Evolutionary conservation across 768 basidiomycete species (phyloP), one percentile per base, ranked within the genome.

Genomic region (Naematelia aurantialba): DNA sequence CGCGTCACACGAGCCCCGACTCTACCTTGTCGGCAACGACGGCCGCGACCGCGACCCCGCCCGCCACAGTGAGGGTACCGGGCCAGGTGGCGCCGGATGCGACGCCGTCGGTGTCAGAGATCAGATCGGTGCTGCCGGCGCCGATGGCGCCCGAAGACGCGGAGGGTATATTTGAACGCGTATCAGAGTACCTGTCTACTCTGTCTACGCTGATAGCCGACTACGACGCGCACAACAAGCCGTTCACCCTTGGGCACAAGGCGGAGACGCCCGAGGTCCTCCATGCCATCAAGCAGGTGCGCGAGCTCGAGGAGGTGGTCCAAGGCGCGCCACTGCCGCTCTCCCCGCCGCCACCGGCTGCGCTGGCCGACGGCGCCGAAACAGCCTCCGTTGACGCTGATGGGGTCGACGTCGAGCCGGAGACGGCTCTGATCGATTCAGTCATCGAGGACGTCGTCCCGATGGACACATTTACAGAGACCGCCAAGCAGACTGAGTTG

Each of bases 401-500:
- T n/a, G n/a, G n/a, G n/a, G n/a, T n/a, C n/a, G n/a, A n/a, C n/a
- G 48, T 47, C 45, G 44, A 60, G 21, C 56, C 50, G 31, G 62
- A 24, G n/a, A 51, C 55, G 48, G 58, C 65, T n/a, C 55, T 63
- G 29, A n/a, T 71, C 2, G 67, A 75, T 48, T 60, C 60, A 45
- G 55, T 49, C 42, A 34, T 67, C 19, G 63, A 63, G 24, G 66
- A 69, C 11, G 17, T 69, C 1, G 39, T 65, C 14, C 55, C 65
- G 2, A 5, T 22, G 1, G 60, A 49, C 2, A 51, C 29, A 1
- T 62, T 71, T n/a, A 61, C 45, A n/a, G 76, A 77, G 45, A 67
- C 64, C 2, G 57, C 61, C 11, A 55, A 61, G 26, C 76, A 77
- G 58, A 66, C 26, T 19, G 53, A 52, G 12, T 51, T 75, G 14